A percentile compares a stretch with the other conserved stretches of the same genome.
Conservation (phyloP, 495 filamentous ascomycete species). For the Platismatia glauca region DNA sequence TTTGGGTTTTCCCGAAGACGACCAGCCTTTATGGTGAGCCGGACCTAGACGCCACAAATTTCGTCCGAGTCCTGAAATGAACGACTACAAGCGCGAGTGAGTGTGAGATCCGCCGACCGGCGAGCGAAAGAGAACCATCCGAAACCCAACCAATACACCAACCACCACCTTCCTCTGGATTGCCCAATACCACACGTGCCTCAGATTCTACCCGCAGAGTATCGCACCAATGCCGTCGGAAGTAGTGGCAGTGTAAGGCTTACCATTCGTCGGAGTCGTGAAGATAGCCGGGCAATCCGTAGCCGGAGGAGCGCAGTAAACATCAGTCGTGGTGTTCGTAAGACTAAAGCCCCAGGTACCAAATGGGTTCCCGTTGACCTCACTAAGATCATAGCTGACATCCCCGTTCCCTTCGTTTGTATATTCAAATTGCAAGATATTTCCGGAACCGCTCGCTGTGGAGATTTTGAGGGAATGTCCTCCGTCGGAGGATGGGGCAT, state of each 20-base stretch:
- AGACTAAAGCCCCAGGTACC: not conserved
- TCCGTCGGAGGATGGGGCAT: not conserved
- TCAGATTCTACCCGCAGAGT: not conserved
- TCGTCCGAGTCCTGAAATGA: no score
- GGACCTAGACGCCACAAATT: no score
- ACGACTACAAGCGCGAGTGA: no score
- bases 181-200: no score
- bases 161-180: not conserved
- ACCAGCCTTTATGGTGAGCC: no score
- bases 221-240: not conserved
- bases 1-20: no score
- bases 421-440: slow-evolving; percentile 13
- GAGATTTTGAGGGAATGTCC: slow-evolving; percentile 10
- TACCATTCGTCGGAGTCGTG: not conserved
- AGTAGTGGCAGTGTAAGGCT: not conserved
- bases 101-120: not conserved
- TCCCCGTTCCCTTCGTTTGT: slow-evolving; percentile 1
- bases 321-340: not conserved
- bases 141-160: not conserved
- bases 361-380: slow-evolving; percentile 9
- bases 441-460: not conserved
- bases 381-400: slow-evolving; percentile 9
- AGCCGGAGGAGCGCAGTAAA: not conserved
- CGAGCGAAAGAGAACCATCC: not conserved
- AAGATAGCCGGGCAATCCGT: not conserved